These are phyloP conservation scores for Thraustotheca clavata DNA, from an alignment of 352 stramenopile genomes.

Conservation along the genomic window DNA sequence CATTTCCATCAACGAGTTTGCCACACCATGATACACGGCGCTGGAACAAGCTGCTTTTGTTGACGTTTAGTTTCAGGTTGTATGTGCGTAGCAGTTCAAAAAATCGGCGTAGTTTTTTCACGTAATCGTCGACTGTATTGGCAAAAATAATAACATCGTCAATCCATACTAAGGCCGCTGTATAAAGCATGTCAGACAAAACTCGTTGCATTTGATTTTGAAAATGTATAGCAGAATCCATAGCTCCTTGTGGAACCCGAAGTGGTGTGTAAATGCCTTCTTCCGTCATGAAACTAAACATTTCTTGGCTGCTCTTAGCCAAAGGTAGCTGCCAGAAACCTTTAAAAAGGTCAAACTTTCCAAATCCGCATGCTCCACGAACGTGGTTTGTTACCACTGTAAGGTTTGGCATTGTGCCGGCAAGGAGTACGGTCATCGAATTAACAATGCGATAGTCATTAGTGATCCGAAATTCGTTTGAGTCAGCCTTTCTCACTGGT, in stretches of 20 bases:
- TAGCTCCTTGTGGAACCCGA: constrained; percentile 14
- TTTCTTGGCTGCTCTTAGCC: constrained; percentile 3
- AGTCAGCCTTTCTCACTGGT: constrained; percentile 18
- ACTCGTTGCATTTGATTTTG: constrained; percentile 23
- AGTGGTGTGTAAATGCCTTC: constrained; percentile 23
- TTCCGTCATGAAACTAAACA: constrained; percentile 22
- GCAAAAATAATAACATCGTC: constrained; percentile 27
- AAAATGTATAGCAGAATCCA: constrained; percentile 22
- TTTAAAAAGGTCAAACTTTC: constrained; percentile 23
- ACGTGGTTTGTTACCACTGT: constrained; percentile 5
- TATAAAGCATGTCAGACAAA: constrained; percentile 14
- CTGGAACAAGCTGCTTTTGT: constrained; percentile 27
- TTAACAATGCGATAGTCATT: constrained; percentile 22
- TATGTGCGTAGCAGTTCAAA: constrained; percentile 19
- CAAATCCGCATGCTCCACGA: constrained; percentile 18
- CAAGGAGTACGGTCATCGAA: constrained; percentile 14
- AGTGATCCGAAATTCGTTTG: constrained; percentile 22
- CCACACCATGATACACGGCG: constrained; percentile 25
- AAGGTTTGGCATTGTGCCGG: constrained; percentile 22
- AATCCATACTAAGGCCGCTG: constrained; percentile 23
- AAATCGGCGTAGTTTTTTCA: constrained; percentile 22
- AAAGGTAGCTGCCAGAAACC: constrained; percentile 24
- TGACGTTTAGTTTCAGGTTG: constrained; percentile 29
- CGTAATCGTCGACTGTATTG: not conserved
- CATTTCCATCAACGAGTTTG: constrained; percentile 22